Conservation (phyloP, 2,329 filamentous ascomycete genomes). For the Claviceps fusiformis region DNA sequence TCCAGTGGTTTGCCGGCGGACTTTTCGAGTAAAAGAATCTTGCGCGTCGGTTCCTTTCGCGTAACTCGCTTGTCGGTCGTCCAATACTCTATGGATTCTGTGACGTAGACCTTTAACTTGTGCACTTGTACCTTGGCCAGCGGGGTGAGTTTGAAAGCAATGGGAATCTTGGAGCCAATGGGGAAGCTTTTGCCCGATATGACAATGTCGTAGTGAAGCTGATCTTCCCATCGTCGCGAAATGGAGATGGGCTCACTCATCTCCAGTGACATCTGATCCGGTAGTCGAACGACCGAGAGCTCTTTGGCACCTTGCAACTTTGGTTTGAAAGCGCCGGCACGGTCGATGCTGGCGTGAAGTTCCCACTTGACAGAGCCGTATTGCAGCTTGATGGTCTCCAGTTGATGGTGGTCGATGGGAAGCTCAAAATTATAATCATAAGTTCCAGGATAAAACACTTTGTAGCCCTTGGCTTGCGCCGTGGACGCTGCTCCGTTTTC, state of each 20-base stretch:
- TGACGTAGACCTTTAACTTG: constrained; percentile 80
- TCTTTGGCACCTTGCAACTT: constrained; percentile 76
- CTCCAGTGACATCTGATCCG: constrained; percentile 76
- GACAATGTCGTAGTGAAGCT: constrained; percentile 89
- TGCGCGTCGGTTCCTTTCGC: constrained; percentile 68
- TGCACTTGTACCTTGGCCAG: constrained; percentile 89
- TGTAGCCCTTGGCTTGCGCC: constrained; percentile 58
- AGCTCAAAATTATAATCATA: constrained; percentile 69
- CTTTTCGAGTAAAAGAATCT: constrained; percentile 81
- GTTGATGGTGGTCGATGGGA: constrained; percentile 73
- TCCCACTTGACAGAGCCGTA: constrained; percentile 82
- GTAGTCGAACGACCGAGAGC: constrained; percentile 70
- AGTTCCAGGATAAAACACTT: constrained; percentile 63
- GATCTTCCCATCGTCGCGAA: constrained; percentile 86
- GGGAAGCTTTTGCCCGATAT: constrained; percentile 94
- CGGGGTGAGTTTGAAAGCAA: constrained; percentile 87
- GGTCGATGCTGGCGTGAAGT: constrained; percentile 70
- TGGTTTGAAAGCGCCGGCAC: constrained; percentile 78
- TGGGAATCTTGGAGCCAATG: constrained; percentile 73
- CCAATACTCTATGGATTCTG: constrained; percentile 84
- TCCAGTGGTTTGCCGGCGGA: constrained; percentile 64
- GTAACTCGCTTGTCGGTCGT: constrained; percentile 76
- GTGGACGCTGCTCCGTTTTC: constrained; percentile 52
- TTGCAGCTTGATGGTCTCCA: constrained; percentile 79
- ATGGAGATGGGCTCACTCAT: constrained; percentile 90